Conservation (phyloP, 2,329 filamentous ascomycete genomes). For the Colletotrichum sp. region DNA sequence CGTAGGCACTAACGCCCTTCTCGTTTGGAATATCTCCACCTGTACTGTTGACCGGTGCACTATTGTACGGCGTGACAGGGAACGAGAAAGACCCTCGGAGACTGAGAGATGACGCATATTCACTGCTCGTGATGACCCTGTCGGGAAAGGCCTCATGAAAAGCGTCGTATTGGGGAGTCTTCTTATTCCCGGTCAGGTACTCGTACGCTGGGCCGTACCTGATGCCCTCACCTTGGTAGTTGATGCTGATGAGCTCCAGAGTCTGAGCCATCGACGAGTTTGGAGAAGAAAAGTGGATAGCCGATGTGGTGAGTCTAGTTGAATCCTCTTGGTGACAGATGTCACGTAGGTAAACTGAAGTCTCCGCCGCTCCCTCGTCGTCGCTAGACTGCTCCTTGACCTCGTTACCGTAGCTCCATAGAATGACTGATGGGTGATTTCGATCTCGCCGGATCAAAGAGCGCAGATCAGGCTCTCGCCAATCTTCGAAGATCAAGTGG, state of each 20-base stretch:
- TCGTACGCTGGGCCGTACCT: background rate
- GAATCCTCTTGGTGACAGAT: background rate
- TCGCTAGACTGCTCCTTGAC: background rate
- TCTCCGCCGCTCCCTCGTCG: background rate
- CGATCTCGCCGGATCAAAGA: background rate
- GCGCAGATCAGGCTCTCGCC: background rate
- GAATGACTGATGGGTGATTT: background rate
- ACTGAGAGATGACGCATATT: constrained; percentile 51
- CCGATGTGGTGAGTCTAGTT: background rate
- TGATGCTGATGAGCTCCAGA: background rate
- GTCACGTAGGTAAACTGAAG: background rate
- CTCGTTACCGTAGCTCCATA: background rate
- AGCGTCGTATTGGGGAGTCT: background rate
- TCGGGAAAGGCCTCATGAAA: background rate
- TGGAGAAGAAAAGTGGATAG: background rate
- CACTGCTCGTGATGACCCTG: constrained; percentile 19
- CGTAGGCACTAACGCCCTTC: constrained; percentile 53
- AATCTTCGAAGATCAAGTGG: background rate
- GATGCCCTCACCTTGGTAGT: background rate
- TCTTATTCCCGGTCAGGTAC: background rate
- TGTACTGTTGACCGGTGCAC: constrained; percentile 38
- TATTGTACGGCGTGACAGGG: constrained; percentile 46
- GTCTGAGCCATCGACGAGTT: accelerated
- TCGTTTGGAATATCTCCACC: constrained; percentile 22
- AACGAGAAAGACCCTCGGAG: constrained; percentile 57